A percentile compares a stretch with the other conserved stretches of the same genome.
These are phyloP conservation scores for Curvularia lunata DNA, from an alignment of 2,329 filamentous ascomycete species.

Conservation along the genomic window DNA sequence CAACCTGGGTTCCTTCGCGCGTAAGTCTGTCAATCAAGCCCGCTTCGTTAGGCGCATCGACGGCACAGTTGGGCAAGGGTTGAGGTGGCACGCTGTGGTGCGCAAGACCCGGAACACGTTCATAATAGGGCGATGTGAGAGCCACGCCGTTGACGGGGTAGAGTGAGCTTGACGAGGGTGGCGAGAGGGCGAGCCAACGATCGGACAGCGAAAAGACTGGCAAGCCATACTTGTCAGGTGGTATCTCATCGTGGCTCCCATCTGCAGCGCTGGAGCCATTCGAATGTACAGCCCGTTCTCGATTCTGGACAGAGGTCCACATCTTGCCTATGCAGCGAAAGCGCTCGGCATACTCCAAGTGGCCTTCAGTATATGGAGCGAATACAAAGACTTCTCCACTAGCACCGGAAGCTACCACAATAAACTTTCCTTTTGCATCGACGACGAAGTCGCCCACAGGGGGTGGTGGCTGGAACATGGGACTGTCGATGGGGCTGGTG, in stretches of 20 bases:
- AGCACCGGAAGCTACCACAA: constrained; percentile 77
- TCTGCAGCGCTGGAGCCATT: constrained; percentile 47
- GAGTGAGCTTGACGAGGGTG: constrained; percentile 72
- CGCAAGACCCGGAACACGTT: constrained; percentile 61
- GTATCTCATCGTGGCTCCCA: constrained; percentile 42
- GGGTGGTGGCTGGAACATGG: constrained; percentile 70
- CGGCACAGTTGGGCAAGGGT: constrained; percentile 68
- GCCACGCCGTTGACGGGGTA: constrained; percentile 72
- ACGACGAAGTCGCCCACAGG: constrained; percentile 77
- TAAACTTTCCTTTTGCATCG: constrained; percentile 71
- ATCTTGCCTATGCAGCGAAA: constrained; percentile 82
- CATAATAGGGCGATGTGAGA: constrained; percentile 58
- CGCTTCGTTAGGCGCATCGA: constrained; percentile 75
- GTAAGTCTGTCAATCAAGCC: constrained; percentile 77
- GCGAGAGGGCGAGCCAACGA: constrained; percentile 79
- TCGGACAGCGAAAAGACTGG: constrained; percentile 73
- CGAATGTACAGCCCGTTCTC: constrained; percentile 43
- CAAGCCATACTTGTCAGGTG: constrained; percentile 56
- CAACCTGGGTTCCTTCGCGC: constrained; percentile 78
- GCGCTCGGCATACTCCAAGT: constrained; percentile 34
- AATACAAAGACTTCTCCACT: constrained; percentile 90
- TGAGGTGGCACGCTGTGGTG: constrained; percentile 72
- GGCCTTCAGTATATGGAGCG: constrained; percentile 40
- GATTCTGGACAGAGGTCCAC: constrained; percentile 82
- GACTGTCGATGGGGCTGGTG: constrained; percentile 62